Evolutionary conservation across 2,329 filamentous ascomycete species (phyloP).

Genomic region (Botrytis galanthina): DNA sequence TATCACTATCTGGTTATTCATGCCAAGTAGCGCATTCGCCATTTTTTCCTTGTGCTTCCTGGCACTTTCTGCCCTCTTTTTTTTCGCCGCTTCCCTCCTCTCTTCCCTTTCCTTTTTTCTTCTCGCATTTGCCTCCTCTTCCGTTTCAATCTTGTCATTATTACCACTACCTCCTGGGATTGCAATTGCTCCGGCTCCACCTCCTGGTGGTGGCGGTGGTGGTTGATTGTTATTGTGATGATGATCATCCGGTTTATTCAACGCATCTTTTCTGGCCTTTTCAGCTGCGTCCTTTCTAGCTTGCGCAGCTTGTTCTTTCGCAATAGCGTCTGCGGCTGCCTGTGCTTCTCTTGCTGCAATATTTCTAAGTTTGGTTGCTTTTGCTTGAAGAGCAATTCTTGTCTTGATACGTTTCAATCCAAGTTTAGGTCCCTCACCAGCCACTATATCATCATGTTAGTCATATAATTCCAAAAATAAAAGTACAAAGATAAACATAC

Average conservation of each 20-base stretch:
- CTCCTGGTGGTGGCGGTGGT: background rate
- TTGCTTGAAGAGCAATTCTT: conserved; percentile 6
- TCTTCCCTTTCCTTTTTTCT: background rate
- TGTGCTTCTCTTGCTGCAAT: background rate
- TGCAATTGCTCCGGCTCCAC: background rate
- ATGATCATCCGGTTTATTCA: background rate
- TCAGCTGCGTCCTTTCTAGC: background rate
- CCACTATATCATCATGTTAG: background rate
- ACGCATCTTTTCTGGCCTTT: background rate
- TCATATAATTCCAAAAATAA: background rate
- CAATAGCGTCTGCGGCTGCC: background rate
- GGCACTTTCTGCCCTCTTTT: background rate
- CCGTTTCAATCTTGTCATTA: background rate
- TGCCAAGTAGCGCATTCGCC: background rate
- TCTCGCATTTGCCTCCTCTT: background rate
- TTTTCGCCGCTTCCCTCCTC: background rate
- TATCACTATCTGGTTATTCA: too few relatives aligned
- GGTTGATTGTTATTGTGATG: background rate
- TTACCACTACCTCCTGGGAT: background rate
- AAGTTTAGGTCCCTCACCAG: conserved; percentile 10
- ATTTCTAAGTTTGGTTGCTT: background rate
- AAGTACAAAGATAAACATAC: background rate
- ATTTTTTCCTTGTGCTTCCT: background rate
- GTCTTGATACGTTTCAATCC: conserved; percentile 14
- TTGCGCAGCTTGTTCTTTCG: background rate